A percentile compares a stretch with the other conserved stretches of the same genome.
phyloP scores from a whole-genome alignment of 768 basidiomycete genomes.

The Xerocomus spinulosus region DNA sequence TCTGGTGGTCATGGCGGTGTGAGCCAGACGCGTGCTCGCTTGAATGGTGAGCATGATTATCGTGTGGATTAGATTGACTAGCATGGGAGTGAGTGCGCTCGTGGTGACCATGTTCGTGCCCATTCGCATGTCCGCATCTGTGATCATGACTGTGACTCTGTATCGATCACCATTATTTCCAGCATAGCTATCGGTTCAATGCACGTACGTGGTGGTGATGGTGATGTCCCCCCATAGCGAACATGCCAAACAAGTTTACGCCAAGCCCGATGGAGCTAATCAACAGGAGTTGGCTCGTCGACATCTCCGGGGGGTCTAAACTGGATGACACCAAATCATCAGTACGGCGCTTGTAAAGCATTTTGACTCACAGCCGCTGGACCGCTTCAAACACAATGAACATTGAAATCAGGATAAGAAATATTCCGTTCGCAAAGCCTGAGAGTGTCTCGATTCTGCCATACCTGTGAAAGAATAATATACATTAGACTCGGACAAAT shows the following conservation, averaged over 20 bases:
- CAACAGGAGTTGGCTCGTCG: conserved; percentile 84
- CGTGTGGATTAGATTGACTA: conserved; percentile 32
- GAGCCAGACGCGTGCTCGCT: conserved; percentile 8
- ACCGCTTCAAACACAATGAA: conserved; percentile 99
- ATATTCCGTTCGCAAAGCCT: conserved; percentile 97
- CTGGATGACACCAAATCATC: background rate
- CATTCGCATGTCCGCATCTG: conserved; percentile 11
- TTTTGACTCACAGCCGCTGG: conserved; percentile 68
- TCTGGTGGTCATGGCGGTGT: conserved; percentile 15
- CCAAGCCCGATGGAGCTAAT: conserved; percentile 86
- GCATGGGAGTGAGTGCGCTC: conserved; percentile 34
- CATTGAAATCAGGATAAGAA: conserved; percentile 88
- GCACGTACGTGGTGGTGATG: conserved; percentile 60
- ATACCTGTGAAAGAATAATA: conserved; percentile 50
- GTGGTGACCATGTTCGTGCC: conserved; percentile 16
- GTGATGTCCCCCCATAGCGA: conserved; percentile 96
- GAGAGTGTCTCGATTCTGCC: conserved; percentile 95
- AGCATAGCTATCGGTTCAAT: background rate
- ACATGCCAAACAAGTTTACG: conserved; percentile 98
- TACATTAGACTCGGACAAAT: background rate
- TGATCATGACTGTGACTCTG: conserved; percentile 20
- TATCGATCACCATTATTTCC: background rate
- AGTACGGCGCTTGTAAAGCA: conserved; percentile 15
- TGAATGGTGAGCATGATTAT: conserved; percentile 25
- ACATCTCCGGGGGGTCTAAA: conserved; percentile 96